These are phyloP conservation scores for Claviceps arundinis DNA, from an alignment of 2,329 filamentous ascomycete species.

Conservation along the genomic window DNA sequence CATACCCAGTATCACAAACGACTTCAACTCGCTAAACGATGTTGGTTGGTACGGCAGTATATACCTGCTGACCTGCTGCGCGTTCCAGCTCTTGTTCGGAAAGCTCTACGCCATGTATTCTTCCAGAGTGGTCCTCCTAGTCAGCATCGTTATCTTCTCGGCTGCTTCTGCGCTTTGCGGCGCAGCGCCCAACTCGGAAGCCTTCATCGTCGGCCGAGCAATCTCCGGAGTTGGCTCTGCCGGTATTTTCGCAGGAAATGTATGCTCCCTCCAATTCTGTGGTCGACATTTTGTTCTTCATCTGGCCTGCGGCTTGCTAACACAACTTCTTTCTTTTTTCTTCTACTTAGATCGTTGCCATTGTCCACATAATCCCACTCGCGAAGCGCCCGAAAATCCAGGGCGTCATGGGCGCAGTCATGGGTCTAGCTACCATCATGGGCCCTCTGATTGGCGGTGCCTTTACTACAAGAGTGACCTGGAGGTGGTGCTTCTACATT, in stretches of 20 bases:
- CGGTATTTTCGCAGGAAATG: slow-evolving; percentile 20
- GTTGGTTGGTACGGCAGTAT: slow-evolving; percentile 52
- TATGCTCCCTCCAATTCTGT: neutral
- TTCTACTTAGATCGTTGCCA: neutral
- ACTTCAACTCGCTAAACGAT: slow-evolving; percentile 42
- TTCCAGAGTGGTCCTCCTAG: slow-evolving; percentile 12
- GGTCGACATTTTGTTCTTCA: no score
- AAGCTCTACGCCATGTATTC: neutral
- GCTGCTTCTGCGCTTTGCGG: slow-evolving; percentile 38
- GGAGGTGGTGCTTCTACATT: slow-evolving; percentile 29
- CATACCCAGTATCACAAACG: slow-evolving; percentile 39
- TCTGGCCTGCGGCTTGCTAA: neutral
- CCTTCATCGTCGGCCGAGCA: slow-evolving; percentile 37
- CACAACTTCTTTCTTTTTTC: neutral
- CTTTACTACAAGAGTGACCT: slow-evolving; percentile 23
- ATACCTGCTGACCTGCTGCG: slow-evolving; percentile 46
- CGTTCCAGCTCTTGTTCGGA: slow-evolving; percentile 10
- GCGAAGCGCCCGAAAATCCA: neutral
- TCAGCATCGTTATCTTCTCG: slow-evolving; percentile 38
- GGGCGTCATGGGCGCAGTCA: slow-evolving; percentile 24
- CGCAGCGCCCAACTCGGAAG: slow-evolving; percentile 30
- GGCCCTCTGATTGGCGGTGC: slow-evolving; percentile 24
- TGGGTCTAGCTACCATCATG: slow-evolving; percentile 23
- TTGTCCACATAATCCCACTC: neutral
- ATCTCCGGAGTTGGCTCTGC: slow-evolving; percentile 31